Base-by-base conservation (phyloP, 805 yeast genomes). In the Grigorovia yakushimaensis region DNA sequence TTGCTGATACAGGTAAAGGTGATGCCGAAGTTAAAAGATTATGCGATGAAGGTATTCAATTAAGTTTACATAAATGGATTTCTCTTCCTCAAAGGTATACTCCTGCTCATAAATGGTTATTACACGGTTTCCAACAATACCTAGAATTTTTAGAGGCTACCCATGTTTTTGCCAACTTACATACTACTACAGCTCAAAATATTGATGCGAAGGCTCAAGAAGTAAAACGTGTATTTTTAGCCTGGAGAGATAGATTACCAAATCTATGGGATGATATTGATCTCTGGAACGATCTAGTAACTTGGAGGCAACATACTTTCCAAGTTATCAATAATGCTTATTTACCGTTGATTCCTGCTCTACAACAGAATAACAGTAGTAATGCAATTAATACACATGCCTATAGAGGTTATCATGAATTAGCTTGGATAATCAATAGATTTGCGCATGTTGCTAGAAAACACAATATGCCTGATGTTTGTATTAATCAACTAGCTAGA, bases 251-350 rank as follows among this genome's bases (percentile, higher is more conserved):
- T 61, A 80, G 99, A 52, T 71, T 94, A 45, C 99, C 99, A 11
- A 93, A 93, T 58, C 73, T 78, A 8, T 93, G 98, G 97, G 99
- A 93, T 66, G 98, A 93, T 63, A 89, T 93, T 58, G 91, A 88
- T 62, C 78, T 89, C 51, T 93, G 99, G 99, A 89, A 94, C 55
- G 99, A 93, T 61, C 69, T 93, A 50, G 95, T 93, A 4, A 89
- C 98, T 0, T 93, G 99, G 99, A 77, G 99, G 55, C 98, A 93
- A 66, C 98, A 93, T 69, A 97, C 96, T 0, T 93, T 94, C 73
- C 89, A 87, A 53, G 96, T 91, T 22, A 89, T 93, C 56, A 93
- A 93, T 71, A 85, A 85, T 62, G 95, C 87, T 1, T 93, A 93
- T 65, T 76, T 89, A 74, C 98, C 98, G 8, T 74, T 94, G 59